Conservation (phyloP, 163 green algal genomes). For the Scenedesmus sp. region DNA sequence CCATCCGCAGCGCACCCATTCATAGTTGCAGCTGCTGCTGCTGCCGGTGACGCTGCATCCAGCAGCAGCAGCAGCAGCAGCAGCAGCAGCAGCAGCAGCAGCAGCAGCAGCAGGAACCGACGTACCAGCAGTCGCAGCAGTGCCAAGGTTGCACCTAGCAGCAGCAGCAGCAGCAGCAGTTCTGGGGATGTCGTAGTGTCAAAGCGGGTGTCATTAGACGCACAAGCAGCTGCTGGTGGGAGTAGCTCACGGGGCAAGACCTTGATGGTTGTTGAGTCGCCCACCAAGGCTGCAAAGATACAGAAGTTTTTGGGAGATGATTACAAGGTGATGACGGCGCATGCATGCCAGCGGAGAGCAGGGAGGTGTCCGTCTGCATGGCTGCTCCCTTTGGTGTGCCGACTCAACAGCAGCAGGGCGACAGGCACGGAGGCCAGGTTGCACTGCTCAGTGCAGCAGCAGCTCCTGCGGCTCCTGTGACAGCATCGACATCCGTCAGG, state of each 20-base stretch:
- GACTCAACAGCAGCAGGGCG: neutral
- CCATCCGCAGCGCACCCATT: neutral
- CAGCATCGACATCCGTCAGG: neutral
- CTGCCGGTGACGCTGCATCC: neutral
- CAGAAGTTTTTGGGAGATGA: slow-evolving; percentile 87
- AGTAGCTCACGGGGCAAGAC: neutral
- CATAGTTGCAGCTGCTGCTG: neutral
- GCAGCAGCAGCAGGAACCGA: neutral
- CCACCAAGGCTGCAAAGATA: slow-evolving; percentile 94
- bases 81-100: neutral
- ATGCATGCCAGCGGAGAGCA: too few relatives aligned
- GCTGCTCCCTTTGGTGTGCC: too few relatives aligned
- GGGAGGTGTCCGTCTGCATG: too few relatives aligned
- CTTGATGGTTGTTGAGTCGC: slow-evolving; percentile 95
- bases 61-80: neutral
- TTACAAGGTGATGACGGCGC: slow-evolving; percentile 65
- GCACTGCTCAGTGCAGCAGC: too few relatives aligned
- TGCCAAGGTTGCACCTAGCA: neutral
- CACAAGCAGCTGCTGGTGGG: neutral
- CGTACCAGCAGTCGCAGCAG: neutral
- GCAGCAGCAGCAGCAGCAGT: neutral
- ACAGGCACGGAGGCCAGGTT: too few relatives aligned
- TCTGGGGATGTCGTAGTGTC: neutral
- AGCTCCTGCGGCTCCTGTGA: neutral
- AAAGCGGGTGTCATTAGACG: neutral